Evolutionary conservation across 257 asterid genomes (phyloP).

Genomic region (Cinchona pubescens): DNA sequence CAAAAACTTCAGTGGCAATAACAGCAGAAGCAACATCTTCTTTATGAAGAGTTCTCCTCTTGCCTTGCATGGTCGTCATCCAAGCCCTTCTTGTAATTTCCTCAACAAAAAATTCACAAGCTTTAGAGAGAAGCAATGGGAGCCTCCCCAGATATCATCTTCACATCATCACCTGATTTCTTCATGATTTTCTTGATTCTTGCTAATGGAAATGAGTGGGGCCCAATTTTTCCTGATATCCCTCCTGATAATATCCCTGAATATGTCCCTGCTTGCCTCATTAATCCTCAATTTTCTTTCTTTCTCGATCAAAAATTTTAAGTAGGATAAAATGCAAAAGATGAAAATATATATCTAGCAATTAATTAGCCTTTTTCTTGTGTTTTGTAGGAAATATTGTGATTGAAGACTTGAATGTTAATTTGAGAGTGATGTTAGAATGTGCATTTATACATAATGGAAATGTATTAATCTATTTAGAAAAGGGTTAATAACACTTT

Average conservation of each 20-base stretch:
- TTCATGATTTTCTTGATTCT: conserved; percentile 44
- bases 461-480: background rate
- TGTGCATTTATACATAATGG: background rate
- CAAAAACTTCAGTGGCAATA: conserved; percentile 61
- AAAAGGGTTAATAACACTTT: too few relatives aligned
- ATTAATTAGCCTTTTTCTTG: too few relatives aligned
- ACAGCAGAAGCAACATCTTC: conserved; percentile 79
- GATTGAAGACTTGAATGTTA: too few relatives aligned
- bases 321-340: too few relatives aligned
- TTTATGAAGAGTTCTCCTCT: conserved; percentile 66
- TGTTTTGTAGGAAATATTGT: too few relatives aligned
- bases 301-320: conserved; percentile 37
- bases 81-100: conserved; percentile 64
- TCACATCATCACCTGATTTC: conserved; percentile 68
- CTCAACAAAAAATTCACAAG: conserved; percentile 72
- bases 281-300: too few relatives aligned
- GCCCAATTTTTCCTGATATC: conserved; percentile 42
- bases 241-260: conserved; percentile 61
- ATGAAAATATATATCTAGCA: too few relatives aligned
- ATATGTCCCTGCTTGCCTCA: conserved; percentile 77
- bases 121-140: conserved; percentile 71
- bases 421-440: conserved; percentile 7
- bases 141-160: conserved; percentile 86
- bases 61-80: conserved; percentile 49
- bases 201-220: conserved; percentile 74